A percentile compares a stretch with the other conserved stretches of the same genome.
These are phyloP conservation scores for Cyberlindnera lachancei DNA, from an alignment of 805 yeast species.

Conservation along the genomic window DNA sequence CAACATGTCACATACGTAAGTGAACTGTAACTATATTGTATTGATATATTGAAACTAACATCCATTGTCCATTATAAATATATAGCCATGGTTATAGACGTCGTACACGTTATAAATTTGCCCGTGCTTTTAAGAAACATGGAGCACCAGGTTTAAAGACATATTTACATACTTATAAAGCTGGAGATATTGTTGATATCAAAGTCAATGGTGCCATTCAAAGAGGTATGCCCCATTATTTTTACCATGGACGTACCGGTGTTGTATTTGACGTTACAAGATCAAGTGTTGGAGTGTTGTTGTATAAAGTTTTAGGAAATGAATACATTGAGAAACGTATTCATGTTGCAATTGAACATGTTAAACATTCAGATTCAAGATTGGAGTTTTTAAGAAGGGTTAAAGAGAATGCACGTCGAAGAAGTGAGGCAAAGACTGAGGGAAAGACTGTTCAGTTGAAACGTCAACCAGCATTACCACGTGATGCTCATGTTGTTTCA, in stretches of 20 bases:
- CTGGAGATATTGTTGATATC: conserved; percentile 98
- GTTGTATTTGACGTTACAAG: conserved; percentile 96
- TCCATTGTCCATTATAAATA: neutral
- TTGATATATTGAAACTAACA: neutral
- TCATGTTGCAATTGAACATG: conserved; percentile 95
- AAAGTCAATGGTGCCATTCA: conserved; percentile 97
- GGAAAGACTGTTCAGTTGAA: conserved; percentile 85
- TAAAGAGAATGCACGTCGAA: conserved; percentile 86
- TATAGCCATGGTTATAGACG: conserved; percentile 95
- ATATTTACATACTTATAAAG: conserved; percentile 93
- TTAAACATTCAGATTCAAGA: conserved; percentile 98
- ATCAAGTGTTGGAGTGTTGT: conserved; percentile 92
- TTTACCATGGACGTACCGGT: conserved; percentile 99
- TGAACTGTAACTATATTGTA: neutral
- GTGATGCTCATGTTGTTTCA: conserved; percentile 76
- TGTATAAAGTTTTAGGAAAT: conserved; percentile 96
- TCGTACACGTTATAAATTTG: conserved; percentile 99
- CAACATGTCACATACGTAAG: conserved; percentile 15
- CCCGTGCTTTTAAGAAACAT: conserved; percentile 93
- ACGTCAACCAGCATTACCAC: conserved; percentile 97
- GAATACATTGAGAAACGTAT: conserved; percentile 97
- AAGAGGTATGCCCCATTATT: conserved; percentile 99
- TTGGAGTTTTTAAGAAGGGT: conserved; percentile 96
- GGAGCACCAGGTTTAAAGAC: conserved; percentile 88
- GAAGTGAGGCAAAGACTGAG: conserved; percentile 84